These are phyloP conservation scores for Fusarium zealandicum DNA, from an alignment of 2,329 filamentous ascomycete species.

Conservation along the genomic window DNA sequence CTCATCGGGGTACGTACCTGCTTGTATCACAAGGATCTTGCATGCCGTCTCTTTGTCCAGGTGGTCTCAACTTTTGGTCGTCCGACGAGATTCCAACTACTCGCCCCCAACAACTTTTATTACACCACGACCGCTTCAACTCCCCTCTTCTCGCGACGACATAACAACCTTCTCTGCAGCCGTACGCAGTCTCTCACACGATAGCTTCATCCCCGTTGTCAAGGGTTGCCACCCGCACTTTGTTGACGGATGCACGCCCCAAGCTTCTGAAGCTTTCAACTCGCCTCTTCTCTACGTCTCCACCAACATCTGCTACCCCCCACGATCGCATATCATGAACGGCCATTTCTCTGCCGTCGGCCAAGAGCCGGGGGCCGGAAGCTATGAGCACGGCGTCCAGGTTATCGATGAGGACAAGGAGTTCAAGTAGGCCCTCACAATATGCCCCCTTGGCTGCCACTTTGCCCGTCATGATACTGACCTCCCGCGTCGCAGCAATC, in stretches of 20 bases:
- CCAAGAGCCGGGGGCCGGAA: constrained; percentile 66
- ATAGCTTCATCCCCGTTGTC: constrained; percentile 8
- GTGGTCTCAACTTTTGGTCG: constrained; percentile 40
- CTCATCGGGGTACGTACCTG: constrained; percentile 28
- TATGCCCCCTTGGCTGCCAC: constrained; percentile 7
- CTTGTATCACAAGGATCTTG: constrained; percentile 32
- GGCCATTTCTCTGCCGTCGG: constrained; percentile 81
- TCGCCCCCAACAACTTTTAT: constrained; percentile 30
- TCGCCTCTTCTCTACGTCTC: constrained; percentile 18
- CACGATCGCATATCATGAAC: constrained; percentile 64
- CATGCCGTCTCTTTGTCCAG: constrained; percentile 32
- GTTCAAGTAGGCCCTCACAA: constrained; percentile 77
- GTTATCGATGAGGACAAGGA: constrained; percentile 91
- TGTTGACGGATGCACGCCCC: constrained; percentile 30
- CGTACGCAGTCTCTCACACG: constrained; percentile 8
- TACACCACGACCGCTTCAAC: constrained; percentile 7
- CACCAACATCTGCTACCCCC: constrained; percentile 12
- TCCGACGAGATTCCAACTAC: constrained; percentile 22
- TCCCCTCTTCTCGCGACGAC: constrained; percentile 2
- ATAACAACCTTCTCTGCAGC: background rate
- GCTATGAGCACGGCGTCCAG: constrained; percentile 93
- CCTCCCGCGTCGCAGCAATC: constrained; percentile 59
- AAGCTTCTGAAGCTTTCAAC: constrained; percentile 27
- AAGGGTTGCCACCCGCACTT: constrained; percentile 26
- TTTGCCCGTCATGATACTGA: constrained; percentile 24